phyloP scores from a whole-genome alignment of 148 eudicot genomes.

The Spergularia marina region DNA sequence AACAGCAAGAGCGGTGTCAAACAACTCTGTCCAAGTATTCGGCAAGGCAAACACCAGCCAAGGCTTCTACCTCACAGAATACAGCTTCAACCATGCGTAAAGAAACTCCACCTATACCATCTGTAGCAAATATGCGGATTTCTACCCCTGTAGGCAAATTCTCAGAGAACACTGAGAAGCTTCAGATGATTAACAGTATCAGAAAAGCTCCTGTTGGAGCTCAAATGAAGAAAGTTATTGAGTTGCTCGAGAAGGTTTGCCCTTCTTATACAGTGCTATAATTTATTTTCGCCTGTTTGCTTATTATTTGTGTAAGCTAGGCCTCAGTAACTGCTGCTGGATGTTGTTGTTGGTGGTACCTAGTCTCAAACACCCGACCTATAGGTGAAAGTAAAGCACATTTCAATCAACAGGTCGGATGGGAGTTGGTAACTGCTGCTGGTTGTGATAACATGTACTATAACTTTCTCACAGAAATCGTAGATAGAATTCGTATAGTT shows the following conservation, averaged over 20 bases:
- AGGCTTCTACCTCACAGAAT: conserved; percentile 28
- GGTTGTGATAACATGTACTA: no score
- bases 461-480: not conserved
- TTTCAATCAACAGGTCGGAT: no score
- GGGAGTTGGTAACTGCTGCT: not conserved
- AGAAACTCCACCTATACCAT: conserved; percentile 30
- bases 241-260: conserved; percentile 66
- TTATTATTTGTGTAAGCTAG: not conserved
- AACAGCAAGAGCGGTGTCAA: conserved; percentile 89
- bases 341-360: no score
- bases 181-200: conserved; percentile 77
- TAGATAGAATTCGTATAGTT: not conserved
- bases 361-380: no score
- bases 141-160: conserved; percentile 68
- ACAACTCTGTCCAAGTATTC: conserved; percentile 55
- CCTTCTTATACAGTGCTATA: not conserved
- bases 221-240: conserved; percentile 89
- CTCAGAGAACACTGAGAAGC: conserved; percentile 82
- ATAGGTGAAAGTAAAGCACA: no score
- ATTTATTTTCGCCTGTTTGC: not conserved
- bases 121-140: conserved; percentile 34
- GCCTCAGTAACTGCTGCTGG: not conserved
- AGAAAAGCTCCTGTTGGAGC: conserved; percentile 88
- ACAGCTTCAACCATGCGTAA: conserved; percentile 16
- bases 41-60: conserved; percentile 45